Evolutionary conservation across 768 basidiomycete genomes (phyloP), one percentile per base, ranked within the genome.

Genomic region (Daedaleopsis nitida): DNA sequence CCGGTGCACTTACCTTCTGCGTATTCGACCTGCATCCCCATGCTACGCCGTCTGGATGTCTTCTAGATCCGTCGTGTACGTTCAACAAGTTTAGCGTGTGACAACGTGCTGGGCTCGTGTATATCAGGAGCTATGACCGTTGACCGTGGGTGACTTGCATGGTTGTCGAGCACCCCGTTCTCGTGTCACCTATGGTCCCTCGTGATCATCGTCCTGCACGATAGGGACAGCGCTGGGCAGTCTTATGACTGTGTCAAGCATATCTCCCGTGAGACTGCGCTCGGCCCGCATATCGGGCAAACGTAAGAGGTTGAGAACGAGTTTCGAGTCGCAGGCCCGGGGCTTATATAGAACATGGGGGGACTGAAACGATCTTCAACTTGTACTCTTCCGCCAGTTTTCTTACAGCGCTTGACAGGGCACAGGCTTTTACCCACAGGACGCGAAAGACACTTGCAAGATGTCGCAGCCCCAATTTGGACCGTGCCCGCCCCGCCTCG

Each of bases 401-500:
- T 47, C 45, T 23, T n/a, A n/a, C 10, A 11, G 11, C 45, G 45
- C 12, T 19, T 21, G 24, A 17, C 34, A 16, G 19, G 16, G 34
- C 32, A 21, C 32, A 24, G 5, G 12, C 12, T 42, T 16, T 32
- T 23, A 23, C 1, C 16, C 9, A 24, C 35, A 58, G 5, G 45
- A 19, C 14, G 45, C 14, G n/a, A 19, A 47, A 7, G 6, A n/a
- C n/a, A 5, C 19, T n/a, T 24, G 16, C n/a, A 56, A 14, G 17
- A 63, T 48, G 56, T 60, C 64, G 60, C 24, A 49, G 8, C 35
- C 53, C 7, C 57, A 65, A 42, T 58, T 71, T 51, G 70, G 70
- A n/a, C 70, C 70, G 9, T 66, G 60, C 35, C 83, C 83, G n/a
- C 69, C 80, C 42, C 86, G 81, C 45, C 87, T 87, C 65, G 69